Percentiles rank a stretch among this genome's conserved stretches.
phyloP scores from a whole-genome alignment of 805 yeast genomes.

The Starmerella vitae region DNA sequence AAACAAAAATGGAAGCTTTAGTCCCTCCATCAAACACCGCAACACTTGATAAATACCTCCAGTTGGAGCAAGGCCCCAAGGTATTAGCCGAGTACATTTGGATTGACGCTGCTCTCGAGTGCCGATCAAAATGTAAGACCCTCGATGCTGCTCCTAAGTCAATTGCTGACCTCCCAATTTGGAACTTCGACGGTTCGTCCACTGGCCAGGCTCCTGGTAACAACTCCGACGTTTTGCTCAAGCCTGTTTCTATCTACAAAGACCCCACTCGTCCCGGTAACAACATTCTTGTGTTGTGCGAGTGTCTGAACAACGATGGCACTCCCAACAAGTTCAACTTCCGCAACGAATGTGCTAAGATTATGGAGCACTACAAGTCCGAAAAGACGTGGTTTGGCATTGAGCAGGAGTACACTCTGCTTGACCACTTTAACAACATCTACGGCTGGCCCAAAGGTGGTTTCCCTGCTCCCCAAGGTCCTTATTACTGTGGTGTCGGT shows the following conservation, averaged over 20 bases:
- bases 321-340: slow-evolving; percentile 98
- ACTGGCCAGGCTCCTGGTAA: slow-evolving; percentile 98
- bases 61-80: slow-evolving; percentile 71
- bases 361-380: slow-evolving; percentile 79
- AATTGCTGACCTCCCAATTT: slow-evolving; percentile 85
- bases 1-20: slow-evolving; percentile 13
- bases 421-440: slow-evolving; percentile 76
- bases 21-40: slow-evolving; percentile 40
- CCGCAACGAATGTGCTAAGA: slow-evolving; percentile 91
- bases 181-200: slow-evolving; percentile 99
- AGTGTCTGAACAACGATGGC: slow-evolving; percentile 97
- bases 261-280: slow-evolving; percentile 98
- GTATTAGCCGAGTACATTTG: slow-evolving; percentile 94
- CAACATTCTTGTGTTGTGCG: slow-evolving; percentile 86
- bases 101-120: slow-evolving; percentile 84
- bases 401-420: slow-evolving; percentile 96
- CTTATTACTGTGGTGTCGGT: slow-evolving; percentile 99
- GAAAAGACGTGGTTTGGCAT: slow-evolving; percentile 93
- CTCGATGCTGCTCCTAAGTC: slow-evolving; percentile 51
- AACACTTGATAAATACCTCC: slow-evolving; percentile 68
- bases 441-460: slow-evolving; percentile 99
- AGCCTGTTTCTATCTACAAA: slow-evolving; percentile 90
- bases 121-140: slow-evolving; percentile 92
- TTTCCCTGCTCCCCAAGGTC: slow-evolving; percentile 99
- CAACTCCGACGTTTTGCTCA: slow-evolving; percentile 86